phyloP scores from a whole-genome alignment of 768 basidiomycete genomes.

The Antrodiella citrinella region DNA sequence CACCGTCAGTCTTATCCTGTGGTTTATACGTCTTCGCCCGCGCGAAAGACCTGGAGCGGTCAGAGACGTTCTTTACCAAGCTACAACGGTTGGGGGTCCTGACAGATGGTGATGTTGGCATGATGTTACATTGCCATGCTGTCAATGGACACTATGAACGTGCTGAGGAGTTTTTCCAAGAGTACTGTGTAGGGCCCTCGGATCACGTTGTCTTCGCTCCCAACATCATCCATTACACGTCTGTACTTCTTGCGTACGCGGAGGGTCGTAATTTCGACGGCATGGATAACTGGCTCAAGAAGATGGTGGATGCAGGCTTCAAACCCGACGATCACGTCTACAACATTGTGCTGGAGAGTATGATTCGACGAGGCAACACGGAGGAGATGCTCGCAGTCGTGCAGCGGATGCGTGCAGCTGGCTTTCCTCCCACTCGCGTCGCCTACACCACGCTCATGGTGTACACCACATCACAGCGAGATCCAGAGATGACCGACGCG shows the following conservation, averaged over 20 bases:
- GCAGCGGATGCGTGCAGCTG: constrained; percentile 50
- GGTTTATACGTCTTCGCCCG: constrained; percentile 48
- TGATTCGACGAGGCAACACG: constrained; percentile 24
- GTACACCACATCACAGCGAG: constrained; percentile 54
- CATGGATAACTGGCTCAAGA: constrained; percentile 46
- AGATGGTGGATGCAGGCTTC: constrained; percentile 40
- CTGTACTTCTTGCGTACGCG: constrained; percentile 48
- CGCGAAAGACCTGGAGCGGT: constrained; percentile 38
- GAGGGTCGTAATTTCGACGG: constrained; percentile 37
- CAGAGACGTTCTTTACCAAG: constrained; percentile 34
- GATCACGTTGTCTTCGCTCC: constrained; percentile 30
- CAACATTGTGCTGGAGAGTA: constrained; percentile 50
- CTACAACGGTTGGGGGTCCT: constrained; percentile 25
- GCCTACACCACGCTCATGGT: constrained; percentile 63
- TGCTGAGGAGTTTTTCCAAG: constrained; percentile 43
- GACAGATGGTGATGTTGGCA: constrained; percentile 25
- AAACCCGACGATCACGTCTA: constrained; percentile 50
- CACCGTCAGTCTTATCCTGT: constrained; percentile 26
- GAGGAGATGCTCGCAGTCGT: constrained; percentile 50
- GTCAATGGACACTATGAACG: constrained; percentile 29
- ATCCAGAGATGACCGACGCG: constrained; percentile 56
- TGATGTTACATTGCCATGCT: constrained; percentile 51
- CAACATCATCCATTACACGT: constrained; percentile 42
- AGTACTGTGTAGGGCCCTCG: constrained; percentile 33
- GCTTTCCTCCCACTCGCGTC: constrained; percentile 37